phyloP scores from a whole-genome alignment of 257 asterid species.

The Solanum bulbocastanum region DNA sequence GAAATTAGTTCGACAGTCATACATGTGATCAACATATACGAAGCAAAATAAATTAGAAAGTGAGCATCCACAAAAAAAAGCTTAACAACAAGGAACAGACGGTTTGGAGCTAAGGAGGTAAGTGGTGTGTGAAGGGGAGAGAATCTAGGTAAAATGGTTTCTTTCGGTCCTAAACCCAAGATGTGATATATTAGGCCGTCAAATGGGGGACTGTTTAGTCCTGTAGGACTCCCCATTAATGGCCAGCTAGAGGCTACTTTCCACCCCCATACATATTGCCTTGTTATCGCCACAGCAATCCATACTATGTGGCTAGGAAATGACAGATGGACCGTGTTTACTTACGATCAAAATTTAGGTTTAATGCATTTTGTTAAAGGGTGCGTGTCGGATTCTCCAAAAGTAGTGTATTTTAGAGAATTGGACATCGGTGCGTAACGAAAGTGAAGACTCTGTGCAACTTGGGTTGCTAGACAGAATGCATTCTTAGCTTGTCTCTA shows the following conservation, averaged over 20 bases:
- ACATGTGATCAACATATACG: neutral
- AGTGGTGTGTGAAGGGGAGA: neutral
- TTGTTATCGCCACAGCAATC: neutral
- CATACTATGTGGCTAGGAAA: neutral
- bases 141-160: neutral
- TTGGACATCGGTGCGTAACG: neutral
- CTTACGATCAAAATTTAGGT: neutral
- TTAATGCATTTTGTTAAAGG: neutral
- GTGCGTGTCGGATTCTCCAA: neutral
- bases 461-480: neutral
- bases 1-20: neutral
- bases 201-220: neutral
- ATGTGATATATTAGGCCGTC: neutral
- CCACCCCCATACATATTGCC: neutral
- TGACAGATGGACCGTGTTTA: neutral
- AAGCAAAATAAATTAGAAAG: neutral
- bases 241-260: neutral
- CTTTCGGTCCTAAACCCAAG: neutral
- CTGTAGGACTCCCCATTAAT: neutral
- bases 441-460: neutral
- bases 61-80: neutral
- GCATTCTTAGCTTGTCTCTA: neutral
- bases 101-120: neutral
- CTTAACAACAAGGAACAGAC: neutral
- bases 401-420: neutral